Base-by-base conservation (phyloP, 169 alveolate species). In the Plasmodium inui region DNA sequence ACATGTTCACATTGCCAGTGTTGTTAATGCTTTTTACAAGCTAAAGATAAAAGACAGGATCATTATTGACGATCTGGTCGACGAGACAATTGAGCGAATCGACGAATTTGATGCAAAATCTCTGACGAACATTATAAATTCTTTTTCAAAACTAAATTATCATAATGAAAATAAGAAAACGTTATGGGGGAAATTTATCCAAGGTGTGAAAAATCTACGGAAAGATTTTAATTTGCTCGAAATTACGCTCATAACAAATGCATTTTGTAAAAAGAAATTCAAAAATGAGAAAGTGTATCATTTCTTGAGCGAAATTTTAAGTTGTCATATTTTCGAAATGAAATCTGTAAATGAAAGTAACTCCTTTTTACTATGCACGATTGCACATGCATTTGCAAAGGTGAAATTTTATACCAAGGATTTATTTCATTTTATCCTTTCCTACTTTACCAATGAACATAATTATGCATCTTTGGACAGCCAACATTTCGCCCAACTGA, bases 101-200 rank as follows among this genome's bases (percentile, higher is more conserved):
- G 90, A 89, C 10, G 94, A 89, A 44, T 89, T 89, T 67, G 94
- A 89, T 67, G 32, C 94, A 7, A 89, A 89, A 44, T 89, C 94
- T 4, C 82, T 89, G 37, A 70, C 90, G 34, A 89, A 89, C 71
- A 44, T 89, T 26, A 89, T 89, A n/a, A 89, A 89, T 41, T 61
- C 80, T 4, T 89, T 89, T 26, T 89, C 94, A 46, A 89, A 89
- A 53, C 14, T 89, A 26, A 89, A 89, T 67, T 89, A 89, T 67
- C 71, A 67, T 44, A 89, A 89, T 80, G 90, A 70, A 79, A 67
- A 89, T 80, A 89, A 70, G 50, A 57, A 89, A 61, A 22, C 53
- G 17, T n/a, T 89, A 79, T 89, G 94, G 94, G 72, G 7, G 19
- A 89, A 44, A 67, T 73, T 79, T 37, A 70, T 89, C n/a, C 34